phyloP scores from a whole-genome alignment of 257 asterid genomes.

The Plantago major region DNA sequence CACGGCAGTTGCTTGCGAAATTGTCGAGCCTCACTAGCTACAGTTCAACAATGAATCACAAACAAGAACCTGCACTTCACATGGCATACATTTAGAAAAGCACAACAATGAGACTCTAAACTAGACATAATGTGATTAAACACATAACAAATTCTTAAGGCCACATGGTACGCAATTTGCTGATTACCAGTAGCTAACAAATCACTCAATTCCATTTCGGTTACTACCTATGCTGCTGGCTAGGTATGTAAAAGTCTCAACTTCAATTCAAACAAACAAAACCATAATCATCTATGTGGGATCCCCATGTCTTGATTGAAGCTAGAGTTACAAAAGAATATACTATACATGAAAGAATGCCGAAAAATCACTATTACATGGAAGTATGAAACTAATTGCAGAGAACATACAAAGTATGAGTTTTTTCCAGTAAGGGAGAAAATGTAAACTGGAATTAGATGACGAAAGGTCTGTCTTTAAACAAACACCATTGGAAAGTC shows the following conservation, averaged over 20 bases:
- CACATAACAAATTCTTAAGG: too few species aligned
- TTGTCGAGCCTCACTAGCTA: not conserved
- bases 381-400: slow-evolving; percentile 14
- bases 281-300: not conserved
- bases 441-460: too few species aligned
- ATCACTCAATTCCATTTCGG: too few species aligned
- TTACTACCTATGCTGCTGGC: too few species aligned
- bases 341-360: slow-evolving; percentile 13
- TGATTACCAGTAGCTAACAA: too few species aligned
- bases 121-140: not conserved
- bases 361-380: not conserved
- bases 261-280: not conserved
- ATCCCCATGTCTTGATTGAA: slow-evolving; percentile 11
- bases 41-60: slow-evolving; percentile 24
- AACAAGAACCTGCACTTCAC: slow-evolving; percentile 15
- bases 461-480: too few species aligned
- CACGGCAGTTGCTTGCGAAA: slow-evolving; percentile 21
- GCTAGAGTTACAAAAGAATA: slow-evolving; percentile 1
- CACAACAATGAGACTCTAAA: slow-evolving; percentile 5
- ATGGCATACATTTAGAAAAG: not conserved
- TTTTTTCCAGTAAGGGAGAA: too few species aligned
- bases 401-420: not conserved
- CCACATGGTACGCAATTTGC: too few species aligned
- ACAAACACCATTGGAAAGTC: too few species aligned
- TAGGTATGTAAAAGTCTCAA: too few species aligned